Base-by-base conservation (phyloP, 495 filamentous ascomycete species). In the Penicillium canescens region DNA sequence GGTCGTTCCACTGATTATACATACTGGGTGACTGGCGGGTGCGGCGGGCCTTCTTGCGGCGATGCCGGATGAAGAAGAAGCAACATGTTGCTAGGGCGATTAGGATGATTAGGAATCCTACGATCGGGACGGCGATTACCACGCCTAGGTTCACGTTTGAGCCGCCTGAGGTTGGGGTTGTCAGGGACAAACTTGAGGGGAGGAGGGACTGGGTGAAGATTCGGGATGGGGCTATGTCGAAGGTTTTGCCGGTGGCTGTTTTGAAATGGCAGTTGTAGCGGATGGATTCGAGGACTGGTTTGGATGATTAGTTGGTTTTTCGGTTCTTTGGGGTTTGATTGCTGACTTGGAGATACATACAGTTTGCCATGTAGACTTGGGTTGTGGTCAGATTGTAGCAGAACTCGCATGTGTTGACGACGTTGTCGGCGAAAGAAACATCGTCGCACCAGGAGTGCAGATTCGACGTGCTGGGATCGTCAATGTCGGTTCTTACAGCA, bases 321-420 rank as follows among this genome's bases (percentile, higher is more conserved):
- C n/a, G 0, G 12, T 12, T 11, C 11, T 14, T 34, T 55, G 36
- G 2, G 12, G 8, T 18, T 26, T 47, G 20, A 7, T 33, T 34
- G 28, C 48, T 50, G 28, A 42, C 20, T n/a, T 40, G 28, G 35
- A 36, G 16, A 39, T 45, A 66, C 78, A 18, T 63, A 82, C 79
- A 82, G 54, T 82, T 82, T 21, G 75, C 71, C 42, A 81, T 50
- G 50, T 74, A 80, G 3, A 72, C 54, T 47, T 81, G 75, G 21
- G 62, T 67, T 3, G 54, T 56, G 7, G 73, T 76, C 53, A 72
- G 54, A 34, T 74, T 69, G 50, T 79, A 80, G 57, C 79, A 82
- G 13, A 58, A 58, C 9, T 74, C 72, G 60, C 79, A 82, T 18
- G 55, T 52, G 49, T 63, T 69, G 35, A 79, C 67, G 8, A 67